A percentile compares a stretch with the other conserved stretches of the same genome.
Conservation (phyloP, 805 yeast species). For the Clavispora carvajalis region DNA sequence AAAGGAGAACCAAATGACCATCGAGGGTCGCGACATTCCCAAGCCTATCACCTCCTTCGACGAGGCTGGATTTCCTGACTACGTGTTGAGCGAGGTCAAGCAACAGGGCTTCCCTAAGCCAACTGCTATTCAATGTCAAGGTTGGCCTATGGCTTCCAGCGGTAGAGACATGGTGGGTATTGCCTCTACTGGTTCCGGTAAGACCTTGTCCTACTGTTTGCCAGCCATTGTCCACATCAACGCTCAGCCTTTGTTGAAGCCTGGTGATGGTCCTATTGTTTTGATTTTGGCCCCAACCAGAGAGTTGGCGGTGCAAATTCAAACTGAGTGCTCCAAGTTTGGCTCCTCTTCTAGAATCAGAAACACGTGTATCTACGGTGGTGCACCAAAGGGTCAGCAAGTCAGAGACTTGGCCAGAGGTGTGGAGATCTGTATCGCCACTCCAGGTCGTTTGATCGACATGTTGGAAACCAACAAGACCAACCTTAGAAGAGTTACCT, state of each 20-base stretch:
- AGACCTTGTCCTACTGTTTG: conserved; percentile 92
- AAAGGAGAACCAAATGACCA: conserved; percentile 78
- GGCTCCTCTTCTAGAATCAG: conserved; percentile 89
- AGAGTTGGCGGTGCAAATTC: conserved; percentile 97
- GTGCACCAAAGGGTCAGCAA: conserved; percentile 98
- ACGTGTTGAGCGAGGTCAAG: conserved; percentile 83
- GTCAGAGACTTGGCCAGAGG: conserved; percentile 94
- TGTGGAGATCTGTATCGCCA: conserved; percentile 92
- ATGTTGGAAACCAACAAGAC: conserved; percentile 95
- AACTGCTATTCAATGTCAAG: conserved; percentile 97
- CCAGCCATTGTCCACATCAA: conserved; percentile 97
- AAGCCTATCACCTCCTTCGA: conserved; percentile 90
- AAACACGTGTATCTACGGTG: conserved; percentile 98
- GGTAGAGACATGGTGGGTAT: conserved; percentile 99
- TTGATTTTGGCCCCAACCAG: conserved; percentile 96
- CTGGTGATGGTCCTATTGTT: conserved; percentile 97
- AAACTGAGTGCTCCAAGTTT: conserved; percentile 91
- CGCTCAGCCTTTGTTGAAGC: conserved; percentile 90
- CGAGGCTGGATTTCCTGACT: conserved; percentile 97
- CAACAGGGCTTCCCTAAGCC: conserved; percentile 91
- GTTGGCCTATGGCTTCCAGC: conserved; percentile 99
- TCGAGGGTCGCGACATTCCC: conserved; percentile 80
- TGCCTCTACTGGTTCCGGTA: conserved; percentile 99
- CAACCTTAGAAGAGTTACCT: conserved; percentile 92
- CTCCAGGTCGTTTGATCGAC: conserved; percentile 98